Percentiles rank a stretch among this genome's conserved stretches.
phyloP scores from a whole-genome alignment of 2,329 filamentous ascomycete species.

The Alternaria gansuensis region DNA sequence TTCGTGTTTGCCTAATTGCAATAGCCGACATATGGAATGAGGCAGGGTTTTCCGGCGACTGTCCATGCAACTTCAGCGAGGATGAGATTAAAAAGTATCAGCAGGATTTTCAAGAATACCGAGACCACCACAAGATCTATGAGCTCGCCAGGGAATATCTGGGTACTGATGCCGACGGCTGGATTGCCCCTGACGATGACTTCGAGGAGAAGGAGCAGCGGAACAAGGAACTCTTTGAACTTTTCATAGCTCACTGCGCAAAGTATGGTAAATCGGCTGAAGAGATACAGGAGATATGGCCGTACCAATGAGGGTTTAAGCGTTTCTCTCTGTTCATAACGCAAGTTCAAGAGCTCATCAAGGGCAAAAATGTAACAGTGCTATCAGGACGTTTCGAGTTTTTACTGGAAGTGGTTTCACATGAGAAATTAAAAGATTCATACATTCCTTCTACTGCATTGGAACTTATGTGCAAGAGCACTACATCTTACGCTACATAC shows the following conservation, averaged over 20 bases:
- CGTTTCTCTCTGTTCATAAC: too few relatives aligned
- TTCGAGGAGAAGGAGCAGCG: slow-evolving; percentile 27
- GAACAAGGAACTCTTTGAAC: slow-evolving; percentile 38
- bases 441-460: too few relatives aligned
- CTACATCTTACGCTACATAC: too few relatives aligned
- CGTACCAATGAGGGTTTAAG: neutral
- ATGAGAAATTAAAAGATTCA: too few relatives aligned
- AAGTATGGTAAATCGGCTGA: slow-evolving; percentile 29
- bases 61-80: slow-evolving; percentile 41
- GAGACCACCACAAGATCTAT: slow-evolving; percentile 38
- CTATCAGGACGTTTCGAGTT: too few relatives aligned
- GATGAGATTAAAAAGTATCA: slow-evolving; percentile 40
- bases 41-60: slow-evolving; percentile 34
- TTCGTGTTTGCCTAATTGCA: slow-evolving; percentile 48
- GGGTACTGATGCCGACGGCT: slow-evolving; percentile 50
- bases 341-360: too few relatives aligned
- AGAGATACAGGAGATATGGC: slow-evolving; percentile 32
- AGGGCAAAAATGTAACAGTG: too few relatives aligned
- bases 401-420: too few relatives aligned
- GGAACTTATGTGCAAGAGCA: too few relatives aligned
- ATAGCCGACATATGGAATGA: slow-evolving; percentile 40
- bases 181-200: slow-evolving; percentile 47
- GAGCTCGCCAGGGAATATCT: slow-evolving; percentile 42
- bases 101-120: slow-evolving; percentile 45
- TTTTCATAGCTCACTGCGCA: slow-evolving; percentile 21